Evolutionary conservation across 1,284 basidiomycete species (phyloP), one percentile per base, ranked within the genome.

Genomic region (Ustilago esculenta): DNA sequence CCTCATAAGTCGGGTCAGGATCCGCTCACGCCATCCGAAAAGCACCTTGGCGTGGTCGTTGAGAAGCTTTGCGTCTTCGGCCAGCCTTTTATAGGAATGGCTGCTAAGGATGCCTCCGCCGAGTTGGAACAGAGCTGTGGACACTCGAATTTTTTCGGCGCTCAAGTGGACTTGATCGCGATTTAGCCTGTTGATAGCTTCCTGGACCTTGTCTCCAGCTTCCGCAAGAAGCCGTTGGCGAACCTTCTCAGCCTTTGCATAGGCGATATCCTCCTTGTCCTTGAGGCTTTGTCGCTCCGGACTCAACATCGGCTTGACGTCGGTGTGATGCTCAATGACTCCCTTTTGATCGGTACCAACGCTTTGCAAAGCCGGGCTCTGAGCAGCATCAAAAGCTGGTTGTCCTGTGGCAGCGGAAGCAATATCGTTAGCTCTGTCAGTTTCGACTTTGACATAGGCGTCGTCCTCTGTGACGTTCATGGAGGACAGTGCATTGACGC

Each of bases 161-260:
- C 36, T 21, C 20, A 63, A 15, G 9, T 36, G 17, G 0, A 52
- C 25, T 15, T 59, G 40, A 12, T 39, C 21, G 7, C 66, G 59
- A 4, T 48, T 34, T 8, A 72, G 30, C 23, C 37, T 58, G 17
- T 33, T 21, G 20, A 72, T n/a, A 0, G 44, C 55, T 5, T 49
- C 41, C 27, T 73, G 69, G 5, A 80, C 75, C 10, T 36, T 44
- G 0, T 73, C 66, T 17, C 73, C 58, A 1, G 67, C 58, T 35
- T 75, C 75, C 4, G 41, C 42, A 5, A 80, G 68, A 8, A 80
- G 56, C 1, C 67, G 59, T 30, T 68, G 75, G 11, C 77, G 69
- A 15, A 75, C 67, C 21, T 63, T 51, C 36, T 80, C 78, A 2
- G 77, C 75, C 8, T 59, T 68, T 14, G 58, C 59, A 35, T 80